Conservation (phyloP, 2,329 filamentous ascomycete genomes). For the Hymenoscyphus linearis region DNA sequence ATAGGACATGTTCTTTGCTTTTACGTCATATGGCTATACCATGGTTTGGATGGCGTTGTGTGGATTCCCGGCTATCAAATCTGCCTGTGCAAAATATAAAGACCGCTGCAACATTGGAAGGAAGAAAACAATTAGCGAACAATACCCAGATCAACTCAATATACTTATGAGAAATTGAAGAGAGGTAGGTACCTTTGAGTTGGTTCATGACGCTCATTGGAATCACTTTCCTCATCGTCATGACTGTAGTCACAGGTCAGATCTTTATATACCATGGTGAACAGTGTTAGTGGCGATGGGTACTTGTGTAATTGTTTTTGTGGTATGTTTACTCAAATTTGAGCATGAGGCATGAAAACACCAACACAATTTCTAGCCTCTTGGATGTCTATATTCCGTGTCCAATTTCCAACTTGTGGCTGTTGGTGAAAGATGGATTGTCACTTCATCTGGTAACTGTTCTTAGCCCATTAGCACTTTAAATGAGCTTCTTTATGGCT, state of each 20-base stretch:
- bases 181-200: slow-evolving; percentile 55
- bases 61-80: slow-evolving; percentile 43
- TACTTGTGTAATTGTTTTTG: slow-evolving; percentile 49
- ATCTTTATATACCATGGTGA: slow-evolving; percentile 55
- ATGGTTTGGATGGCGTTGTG: slow-evolving; percentile 55
- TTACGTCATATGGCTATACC: slow-evolving; percentile 52
- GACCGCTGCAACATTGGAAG: slow-evolving; percentile 25
- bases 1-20: slow-evolving; percentile 57
- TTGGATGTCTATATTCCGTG: slow-evolving; percentile 55
- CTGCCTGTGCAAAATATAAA: slow-evolving; percentile 40
- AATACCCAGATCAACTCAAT: slow-evolving; percentile 55
- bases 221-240: slow-evolving; percentile 43
- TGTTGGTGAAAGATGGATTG: background rate
- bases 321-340: slow-evolving; percentile 25
- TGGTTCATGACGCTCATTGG: slow-evolving; percentile 51
- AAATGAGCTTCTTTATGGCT: slow-evolving; percentile 55
- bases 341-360: background rate
- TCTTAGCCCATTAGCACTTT: slow-evolving; percentile 49
- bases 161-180: slow-evolving; percentile 51
- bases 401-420: slow-evolving; percentile 45
- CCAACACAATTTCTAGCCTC: slow-evolving; percentile 33
- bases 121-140: slow-evolving; percentile 42
- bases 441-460: slow-evolving; percentile 1
- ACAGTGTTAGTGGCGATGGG: slow-evolving; percentile 53
- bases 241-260: slow-evolving; percentile 45